Percentiles rank a stretch among this genome's conserved stretches.
phyloP scores from a whole-genome alignment of 345 rosid species.

The Linum tenue region DNA sequence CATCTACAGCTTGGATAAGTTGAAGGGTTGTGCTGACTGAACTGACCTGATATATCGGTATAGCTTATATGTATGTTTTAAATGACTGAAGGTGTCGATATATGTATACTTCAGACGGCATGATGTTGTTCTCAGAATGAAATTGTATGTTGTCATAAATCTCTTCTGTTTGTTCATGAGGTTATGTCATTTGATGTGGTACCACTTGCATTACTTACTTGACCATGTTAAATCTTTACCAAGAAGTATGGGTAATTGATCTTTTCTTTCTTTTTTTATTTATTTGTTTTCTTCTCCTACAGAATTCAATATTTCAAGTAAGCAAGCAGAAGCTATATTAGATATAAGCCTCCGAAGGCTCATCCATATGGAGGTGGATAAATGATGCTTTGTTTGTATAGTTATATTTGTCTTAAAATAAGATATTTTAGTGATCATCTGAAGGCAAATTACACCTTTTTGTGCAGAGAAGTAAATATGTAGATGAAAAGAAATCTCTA shows the following conservation, averaged over 20 bases:
- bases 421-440: slow-evolving; percentile 6
- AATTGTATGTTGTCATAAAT: not conserved
- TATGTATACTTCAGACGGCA: not conserved
- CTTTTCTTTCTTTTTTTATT: not conserved
- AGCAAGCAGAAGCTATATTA: slow-evolving; percentile 84
- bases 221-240: slow-evolving; percentile 2
- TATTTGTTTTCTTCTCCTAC: slow-evolving; percentile 12
- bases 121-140: not conserved
- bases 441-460: slow-evolving; percentile 8
- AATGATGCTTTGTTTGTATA: not conserved
- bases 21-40: no score
- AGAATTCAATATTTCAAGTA: slow-evolving; percentile 72
- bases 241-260: not conserved
- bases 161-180: not conserved
- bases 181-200: not conserved
- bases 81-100: no score
- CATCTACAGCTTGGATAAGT: no score
- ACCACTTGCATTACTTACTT: not conserved
- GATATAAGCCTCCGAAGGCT: slow-evolving; percentile 79
- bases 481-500: slow-evolving; percentile 60
- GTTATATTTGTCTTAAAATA: not conserved
- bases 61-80: no score
- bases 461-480: slow-evolving; percentile 64
- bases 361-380: slow-evolving; percentile 67
- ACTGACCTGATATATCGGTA: no score